Base-by-base conservation (phyloP, 495 filamentous ascomycete genomes). In the Halenospora varia region DNA sequence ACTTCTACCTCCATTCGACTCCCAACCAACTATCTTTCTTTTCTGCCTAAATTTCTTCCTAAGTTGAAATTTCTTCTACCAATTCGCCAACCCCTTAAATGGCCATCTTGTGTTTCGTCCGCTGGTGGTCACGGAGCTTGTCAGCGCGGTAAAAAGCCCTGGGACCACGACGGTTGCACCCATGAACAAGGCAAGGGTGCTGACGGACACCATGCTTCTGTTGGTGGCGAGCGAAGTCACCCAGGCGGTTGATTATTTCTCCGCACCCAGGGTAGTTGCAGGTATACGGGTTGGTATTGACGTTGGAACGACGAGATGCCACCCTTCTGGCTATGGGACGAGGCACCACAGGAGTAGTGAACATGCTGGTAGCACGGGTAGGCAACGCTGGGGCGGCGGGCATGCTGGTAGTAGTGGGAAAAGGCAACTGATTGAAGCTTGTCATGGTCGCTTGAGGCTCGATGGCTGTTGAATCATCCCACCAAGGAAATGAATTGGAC, bases 21-120 rank as follows among this genome's bases (percentile, higher is more conserved):
- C 40, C 56, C 50, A 52, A 53, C 42, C 48, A 52, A 46, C 56
- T 53, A 55, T 47, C 20, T 57, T 53, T 48, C 56, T 52, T 59
- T 59, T 52, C 56, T 46, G 49, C 56, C 55, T 53, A 25, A 46
- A 59, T 59, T 53, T 4, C 56, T 59, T 59, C 48, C 29, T 59
- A 6, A 19, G 49, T 59, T 47, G 23, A 59, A 52, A 59, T 59
- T 47, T 59, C 48, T 53, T 35, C 41, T 45, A 52, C 56, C 49
- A 59, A 59, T 53, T 53, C 29, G 23, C 56, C 48, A 59, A 59
- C 56, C 48, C 49, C 49, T 53, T n/a, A 59, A 53, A 53, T 25
- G 41, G 20, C 49, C 25, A 44, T 59, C 49, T 39, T 41, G 56
- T 59, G 56, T 59, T 59, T 59, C 56, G 46, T 59, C 9, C 56